Evolutionary conservation across 1,139 yeast genomes (phyloP), one percentile per base, ranked within the genome.

Genomic region (Hansenula sp.): DNA sequence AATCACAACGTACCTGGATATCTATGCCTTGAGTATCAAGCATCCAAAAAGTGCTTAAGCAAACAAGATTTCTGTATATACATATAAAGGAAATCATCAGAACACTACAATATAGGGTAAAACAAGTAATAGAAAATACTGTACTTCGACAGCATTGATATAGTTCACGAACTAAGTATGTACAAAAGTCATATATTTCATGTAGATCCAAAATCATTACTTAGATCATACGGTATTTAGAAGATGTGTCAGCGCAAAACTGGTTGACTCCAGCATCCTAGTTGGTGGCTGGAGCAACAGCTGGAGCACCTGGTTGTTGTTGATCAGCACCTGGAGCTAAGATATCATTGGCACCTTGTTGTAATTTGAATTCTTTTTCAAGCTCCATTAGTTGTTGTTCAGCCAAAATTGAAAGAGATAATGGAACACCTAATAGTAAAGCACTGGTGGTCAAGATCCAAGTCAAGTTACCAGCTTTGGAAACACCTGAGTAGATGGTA

Each of bases 321-420:
- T 75, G 81, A 51, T 76, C 81, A 40, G 84, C 79, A 48, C 88
- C 87, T 51, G 91, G 85, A 43, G 94, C 90, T 59, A 87, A 73
- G 41, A 88, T 82, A 53, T 85, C 94, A 61, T 83, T 88, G 33
- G 94, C 88, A 49, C 88, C 84, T 68, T 86, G 90, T 64, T 85
- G 91, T 63, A 89, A 75, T 57, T 85, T 81, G 77, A 90, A 83
- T 63, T 89, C 95, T 73, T 87, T 88, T 72, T 91, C 97, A 85
- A 89, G 79, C 70, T 91, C 97, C 65, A 83, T 82, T 63, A 91
- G 77, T 71, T 91, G 97, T 61, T 90, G 93, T 72, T 91, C 99
- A 50, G 91, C 82, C 60, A 91, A 76, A 55, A 91, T 86, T 43
- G 96, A 87, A 61, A 93, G 74, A 8, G 96, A 84, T 57, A 89